Percentiles rank a stretch among this genome's conserved stretches.
These are phyloP conservation scores for Diaporthe nobilis DNA, from an alignment of 2,329 filamentous ascomycete genomes.

Conservation along the genomic window DNA sequence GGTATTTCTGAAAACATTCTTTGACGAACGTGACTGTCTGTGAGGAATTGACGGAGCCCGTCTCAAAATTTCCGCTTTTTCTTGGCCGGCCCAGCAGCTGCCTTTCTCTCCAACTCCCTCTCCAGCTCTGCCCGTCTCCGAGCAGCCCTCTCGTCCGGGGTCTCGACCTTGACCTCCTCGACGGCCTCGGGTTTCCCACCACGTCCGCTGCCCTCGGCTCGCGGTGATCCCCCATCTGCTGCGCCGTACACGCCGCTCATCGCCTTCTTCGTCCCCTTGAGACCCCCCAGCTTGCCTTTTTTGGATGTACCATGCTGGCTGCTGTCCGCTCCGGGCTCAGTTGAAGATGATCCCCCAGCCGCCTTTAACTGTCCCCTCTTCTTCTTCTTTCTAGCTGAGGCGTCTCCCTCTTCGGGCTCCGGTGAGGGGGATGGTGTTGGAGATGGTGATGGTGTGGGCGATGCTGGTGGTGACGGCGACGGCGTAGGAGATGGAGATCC, in stretches of 20 bases:
- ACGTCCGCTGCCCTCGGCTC: background rate
- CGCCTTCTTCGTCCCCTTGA: conserved; percentile 26
- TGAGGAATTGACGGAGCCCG: background rate
- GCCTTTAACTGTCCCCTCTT: conserved; percentile 10
- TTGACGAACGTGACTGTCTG: background rate
- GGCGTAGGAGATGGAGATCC: background rate
- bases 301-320: background rate
- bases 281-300: conserved; percentile 50
- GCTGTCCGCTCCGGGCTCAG: conserved; percentile 3
- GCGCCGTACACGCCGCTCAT: background rate
- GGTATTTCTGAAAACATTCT: background rate
- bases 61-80: conserved; percentile 70
- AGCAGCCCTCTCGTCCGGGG: conserved; percentile 62
- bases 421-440: conserved; percentile 35
- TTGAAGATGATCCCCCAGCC: background rate
- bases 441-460: conserved; percentile 31
- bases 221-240: background rate
- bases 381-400: conserved; percentile 15
- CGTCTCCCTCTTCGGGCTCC: background rate
- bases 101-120: conserved; percentile 64
- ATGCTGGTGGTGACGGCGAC: conserved; percentile 3
- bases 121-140: conserved; percentile 66
- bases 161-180: conserved; percentile 56
- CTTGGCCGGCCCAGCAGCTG: conserved; percentile 63
- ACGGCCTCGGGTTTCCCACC: conserved; percentile 47